Evolutionary conservation across 148 eudicot genomes (phyloP).

Genomic region (Vaccinium myrtillus): DNA sequence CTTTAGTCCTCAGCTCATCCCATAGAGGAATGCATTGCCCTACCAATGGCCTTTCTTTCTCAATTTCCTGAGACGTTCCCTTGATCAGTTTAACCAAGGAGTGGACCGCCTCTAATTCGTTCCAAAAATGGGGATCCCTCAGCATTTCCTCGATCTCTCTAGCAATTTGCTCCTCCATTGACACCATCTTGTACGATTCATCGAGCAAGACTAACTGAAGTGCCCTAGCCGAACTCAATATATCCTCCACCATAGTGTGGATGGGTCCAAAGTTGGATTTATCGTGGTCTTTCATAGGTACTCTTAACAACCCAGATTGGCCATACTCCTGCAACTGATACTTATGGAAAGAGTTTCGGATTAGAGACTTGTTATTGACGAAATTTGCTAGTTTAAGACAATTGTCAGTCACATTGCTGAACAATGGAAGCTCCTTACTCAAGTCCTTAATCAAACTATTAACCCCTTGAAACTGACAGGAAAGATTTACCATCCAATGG

Average conservation of each 20-base stretch:
- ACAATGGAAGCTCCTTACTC: slow-evolving; percentile 67
- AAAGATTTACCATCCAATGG: slow-evolving; percentile 90
- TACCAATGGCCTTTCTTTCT: slow-evolving; percentile 64
- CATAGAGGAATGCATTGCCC: slow-evolving; percentile 92
- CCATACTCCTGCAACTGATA: slow-evolving; percentile 71
- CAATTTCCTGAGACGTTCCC: slow-evolving; percentile 71
- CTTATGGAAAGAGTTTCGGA: slow-evolving; percentile 60
- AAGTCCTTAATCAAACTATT: slow-evolving; percentile 78
- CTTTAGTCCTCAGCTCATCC: slow-evolving; percentile 71
- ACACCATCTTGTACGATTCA: slow-evolving; percentile 61
- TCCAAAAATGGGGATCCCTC: slow-evolving; percentile 85
- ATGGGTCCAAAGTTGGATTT: slow-evolving; percentile 45
- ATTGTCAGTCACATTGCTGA: slow-evolving; percentile 62
- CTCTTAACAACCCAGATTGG: slow-evolving; percentile 46
- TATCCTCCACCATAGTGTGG: slow-evolving; percentile 61
- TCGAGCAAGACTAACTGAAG: slow-evolving; percentile 63
- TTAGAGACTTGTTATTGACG: slow-evolving; percentile 59
- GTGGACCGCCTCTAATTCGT: slow-evolving; percentile 73
- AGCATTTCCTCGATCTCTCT: slow-evolving; percentile 77
- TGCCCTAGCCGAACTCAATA: slow-evolving; percentile 64
- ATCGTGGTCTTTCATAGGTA: slow-evolving; percentile 37
- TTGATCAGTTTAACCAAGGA: slow-evolving; percentile 65
- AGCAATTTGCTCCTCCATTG: slow-evolving; percentile 73
- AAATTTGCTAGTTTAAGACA: slow-evolving; percentile 67
- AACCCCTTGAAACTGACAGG: slow-evolving; percentile 79